phyloP scores from a whole-genome alignment of 2,329 filamentous ascomycete species.

The Fusarium heterosporum region DNA sequence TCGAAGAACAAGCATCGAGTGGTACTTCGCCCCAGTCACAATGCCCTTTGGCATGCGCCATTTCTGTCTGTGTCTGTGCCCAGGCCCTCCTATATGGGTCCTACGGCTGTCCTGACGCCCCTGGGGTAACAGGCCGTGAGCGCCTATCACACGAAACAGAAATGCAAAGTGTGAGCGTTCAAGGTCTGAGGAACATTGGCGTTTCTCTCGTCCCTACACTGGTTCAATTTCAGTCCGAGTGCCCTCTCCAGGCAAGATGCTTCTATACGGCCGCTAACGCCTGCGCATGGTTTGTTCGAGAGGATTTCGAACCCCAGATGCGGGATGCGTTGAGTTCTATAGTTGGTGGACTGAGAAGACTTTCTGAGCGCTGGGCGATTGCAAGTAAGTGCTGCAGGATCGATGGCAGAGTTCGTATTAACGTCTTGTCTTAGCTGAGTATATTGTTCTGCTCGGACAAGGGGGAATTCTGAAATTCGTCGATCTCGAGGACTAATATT shows the following conservation, averaged over 20 bases:
- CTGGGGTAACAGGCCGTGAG: constrained; percentile 3
- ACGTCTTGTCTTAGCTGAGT: constrained; percentile 5
- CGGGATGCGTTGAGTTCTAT: background rate
- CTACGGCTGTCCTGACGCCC: constrained; percentile 10
- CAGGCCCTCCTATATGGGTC: constrained; percentile 6
- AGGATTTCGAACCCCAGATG: constrained; percentile 13
- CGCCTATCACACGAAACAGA: constrained; percentile 14
- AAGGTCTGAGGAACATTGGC: background rate
- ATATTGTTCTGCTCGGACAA: constrained; percentile 5
- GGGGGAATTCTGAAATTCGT: background rate
- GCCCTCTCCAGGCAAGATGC: background rate
- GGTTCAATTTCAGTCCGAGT: background rate
- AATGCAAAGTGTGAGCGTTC: constrained; percentile 8
- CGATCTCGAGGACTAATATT: background rate
- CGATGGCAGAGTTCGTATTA: background rate
- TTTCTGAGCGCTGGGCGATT: constrained; percentile 3
- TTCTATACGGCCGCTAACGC: constrained; percentile 9
- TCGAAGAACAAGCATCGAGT: background rate
- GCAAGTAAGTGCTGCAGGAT: constrained; percentile 3
- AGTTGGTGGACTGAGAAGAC: background rate
- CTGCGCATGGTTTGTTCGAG: constrained; percentile 21
- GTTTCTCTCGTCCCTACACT: background rate
- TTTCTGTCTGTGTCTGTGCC: constrained; percentile 5
- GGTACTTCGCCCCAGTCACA: background rate
- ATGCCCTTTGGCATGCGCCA: constrained; percentile 4